These are phyloP conservation scores for Poa pratensis DNA, from an alignment of 176 grass and related monocot genomes.

Conservation along the genomic window DNA sequence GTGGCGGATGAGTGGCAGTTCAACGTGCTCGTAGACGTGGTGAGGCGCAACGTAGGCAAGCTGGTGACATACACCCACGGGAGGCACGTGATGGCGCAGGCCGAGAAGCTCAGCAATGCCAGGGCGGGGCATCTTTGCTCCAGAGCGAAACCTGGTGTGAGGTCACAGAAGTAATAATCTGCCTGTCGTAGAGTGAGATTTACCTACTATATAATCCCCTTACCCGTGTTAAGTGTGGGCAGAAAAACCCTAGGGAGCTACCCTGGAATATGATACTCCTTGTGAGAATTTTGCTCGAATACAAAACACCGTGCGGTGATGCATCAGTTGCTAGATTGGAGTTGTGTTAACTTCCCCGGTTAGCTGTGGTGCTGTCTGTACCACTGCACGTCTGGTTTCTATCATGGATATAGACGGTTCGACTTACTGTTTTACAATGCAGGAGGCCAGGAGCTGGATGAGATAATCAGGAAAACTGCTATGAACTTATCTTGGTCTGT, in stretches of 20 bases:
- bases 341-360: too few relatives aligned
- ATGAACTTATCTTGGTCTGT: not conserved
- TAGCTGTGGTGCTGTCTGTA: not conserved
- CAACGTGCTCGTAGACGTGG: not conserved
- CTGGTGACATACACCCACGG: not conserved
- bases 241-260: not conserved
- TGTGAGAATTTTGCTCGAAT: not conserved
- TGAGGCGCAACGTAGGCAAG: not conserved
- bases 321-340: not conserved
- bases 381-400: not conserved
- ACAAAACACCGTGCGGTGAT: not conserved
- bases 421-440: not conserved
- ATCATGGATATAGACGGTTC: not conserved
- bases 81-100: not conserved
- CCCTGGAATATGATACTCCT: not conserved
- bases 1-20: not conserved
- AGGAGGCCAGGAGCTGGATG: not conserved
- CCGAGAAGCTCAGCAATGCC: not conserved
- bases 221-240: not conserved
- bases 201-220: not conserved
- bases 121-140: not conserved
- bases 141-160: not conserved
- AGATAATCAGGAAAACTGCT: not conserved
- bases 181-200: too few relatives aligned
- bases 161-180: not conserved